Evolutionary conservation across 768 basidiomycete genomes (phyloP), one percentile per base, ranked within the genome.

Genomic region (Podaxis sp.): DNA sequence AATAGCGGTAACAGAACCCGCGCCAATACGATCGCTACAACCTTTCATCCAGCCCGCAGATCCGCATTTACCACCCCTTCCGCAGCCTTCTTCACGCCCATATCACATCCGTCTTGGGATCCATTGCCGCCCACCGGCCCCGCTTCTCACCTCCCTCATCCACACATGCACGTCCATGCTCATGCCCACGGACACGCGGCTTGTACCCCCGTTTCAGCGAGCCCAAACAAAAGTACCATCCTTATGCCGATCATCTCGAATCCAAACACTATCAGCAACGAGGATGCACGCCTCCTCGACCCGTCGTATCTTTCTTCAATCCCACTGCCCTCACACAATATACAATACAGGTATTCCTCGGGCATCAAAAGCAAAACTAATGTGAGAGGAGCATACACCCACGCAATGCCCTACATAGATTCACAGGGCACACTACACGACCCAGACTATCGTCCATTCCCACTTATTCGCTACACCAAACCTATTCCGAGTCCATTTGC

Each of bases 341-440:
- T 19, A n/a, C 38, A 22, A n/a, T n/a, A 56, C 36, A 38, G 54
- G 12, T 57, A 55, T 54, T 59, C 51, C 51, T 39, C 60, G 8
- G 38, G 19, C 42, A 22, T n/a, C 22, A 7, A 46, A 22, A 44
- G 30, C 24, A 54, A 26, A 52, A 44, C 39, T 24, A 52, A 46
- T n/a, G 28, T 13, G 9, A 36, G 30, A 3, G 22, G 40, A 49
- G 3, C 40, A 55, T 46, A 56, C 9, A 63, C 46, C 30, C 61
- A 63, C 48, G 48, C 46, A 3, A 56, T 57, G 24, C 56, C 63
- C 52, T 68, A 68, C 59, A 51, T 68, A 28, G 67, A 68, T 39
- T 59, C 67, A 22, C 67, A 68, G 44, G 67, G 67, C 17, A 63
- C 65, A 30, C 40, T 68, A 19, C 67, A 68, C 57, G 67, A 68